Percentiles rank a stretch among this genome's conserved stretches.
These are phyloP conservation scores for Mollisiaceae sp. DNA, from an alignment of 2,329 filamentous ascomycete genomes.

Conservation along the genomic window DNA sequence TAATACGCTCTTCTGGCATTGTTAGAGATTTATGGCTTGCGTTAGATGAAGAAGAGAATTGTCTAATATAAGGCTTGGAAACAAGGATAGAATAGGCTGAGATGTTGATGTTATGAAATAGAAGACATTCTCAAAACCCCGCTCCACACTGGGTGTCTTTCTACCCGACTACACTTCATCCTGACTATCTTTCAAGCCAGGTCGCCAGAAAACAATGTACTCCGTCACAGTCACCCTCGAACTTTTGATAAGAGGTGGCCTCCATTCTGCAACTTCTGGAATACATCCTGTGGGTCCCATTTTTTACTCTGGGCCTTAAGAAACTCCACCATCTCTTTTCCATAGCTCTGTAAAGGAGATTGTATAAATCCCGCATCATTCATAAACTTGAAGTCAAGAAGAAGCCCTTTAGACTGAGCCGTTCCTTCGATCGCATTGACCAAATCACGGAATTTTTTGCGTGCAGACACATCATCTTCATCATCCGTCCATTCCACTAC, in stretches of 20 bases:
- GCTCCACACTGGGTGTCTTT: no score
- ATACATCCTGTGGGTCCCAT: slow-evolving; percentile 39
- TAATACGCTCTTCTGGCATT: no score
- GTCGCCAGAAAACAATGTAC: background rate
- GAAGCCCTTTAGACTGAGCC: background rate
- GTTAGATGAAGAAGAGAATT: no score
- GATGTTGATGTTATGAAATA: no score
- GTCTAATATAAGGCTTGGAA: no score
- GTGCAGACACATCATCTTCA: slow-evolving; percentile 2
- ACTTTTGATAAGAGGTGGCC: slow-evolving; percentile 12
- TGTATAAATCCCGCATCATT: slow-evolving; percentile 19
- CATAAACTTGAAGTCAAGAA: slow-evolving; percentile 23
- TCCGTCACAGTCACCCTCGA: background rate
- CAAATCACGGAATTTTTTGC: background rate
- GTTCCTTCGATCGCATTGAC: slow-evolving; percentile 9
- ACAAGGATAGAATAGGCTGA: no score
- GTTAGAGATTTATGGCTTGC: no score
- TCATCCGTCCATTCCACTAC: slow-evolving; percentile 13
- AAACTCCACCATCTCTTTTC: slow-evolving; percentile 12
- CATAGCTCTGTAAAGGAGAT: slow-evolving; percentile 22
- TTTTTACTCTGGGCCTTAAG: slow-evolving; percentile 31
- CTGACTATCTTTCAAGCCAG: no score
- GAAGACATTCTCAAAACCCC: no score
- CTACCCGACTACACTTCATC: no score
- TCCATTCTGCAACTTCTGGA: slow-evolving; percentile 33